Evolutionary conservation across 1,284 basidiomycete species (phyloP), one percentile per base, ranked within the genome.

Genomic region (Cryptococcus jaspeensis): DNA sequence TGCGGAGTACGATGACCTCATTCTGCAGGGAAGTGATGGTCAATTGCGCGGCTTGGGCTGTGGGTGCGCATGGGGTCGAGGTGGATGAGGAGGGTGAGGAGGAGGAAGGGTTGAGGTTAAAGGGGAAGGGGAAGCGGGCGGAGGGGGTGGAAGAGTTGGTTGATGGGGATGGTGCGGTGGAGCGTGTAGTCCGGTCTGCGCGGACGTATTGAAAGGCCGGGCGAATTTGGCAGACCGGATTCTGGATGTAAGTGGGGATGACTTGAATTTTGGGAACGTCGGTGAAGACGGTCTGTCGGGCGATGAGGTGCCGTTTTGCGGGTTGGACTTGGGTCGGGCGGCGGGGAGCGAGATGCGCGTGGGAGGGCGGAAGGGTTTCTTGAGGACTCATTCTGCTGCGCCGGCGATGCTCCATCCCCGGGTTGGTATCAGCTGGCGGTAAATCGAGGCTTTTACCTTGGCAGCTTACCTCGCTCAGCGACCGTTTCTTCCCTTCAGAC

Each of bases 291-390:
- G 28, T 32, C 28, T 32, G 9, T 32, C 28, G 9, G 28, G 28
- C 28, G 28, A 32, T 32, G 28, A 32, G 4, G 28, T 9, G 28
- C 9, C 28, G 28, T 32, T 5, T 9, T 9, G 28, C 28, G 28
- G 5, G 9, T 9, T 32, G 28, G 32, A 15, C 36, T 38, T 42
- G 8, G 20, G 35, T 12, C 23, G 12, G 7, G n/a, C 18, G 18
- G 18, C 36, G 16, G n/a, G 37, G 15, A 44, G 48, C 5, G 20
- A 13, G 11, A 57, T 42, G 9, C 55, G 42, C 9, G 55, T 55
- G 9, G 73, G 73, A 2, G 66, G 63, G 20, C 60, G 61, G 61
- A 74, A 75, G 0, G 73, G 73, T 36, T 69, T 67, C 56, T 75
- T 75, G 13, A 75, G 61, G 1, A 72, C 64, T 18, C 62, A 59